These are phyloP conservation scores for Kodamaea fukazawae DNA, from an alignment of 805 yeast species.

Conservation along the genomic window DNA sequence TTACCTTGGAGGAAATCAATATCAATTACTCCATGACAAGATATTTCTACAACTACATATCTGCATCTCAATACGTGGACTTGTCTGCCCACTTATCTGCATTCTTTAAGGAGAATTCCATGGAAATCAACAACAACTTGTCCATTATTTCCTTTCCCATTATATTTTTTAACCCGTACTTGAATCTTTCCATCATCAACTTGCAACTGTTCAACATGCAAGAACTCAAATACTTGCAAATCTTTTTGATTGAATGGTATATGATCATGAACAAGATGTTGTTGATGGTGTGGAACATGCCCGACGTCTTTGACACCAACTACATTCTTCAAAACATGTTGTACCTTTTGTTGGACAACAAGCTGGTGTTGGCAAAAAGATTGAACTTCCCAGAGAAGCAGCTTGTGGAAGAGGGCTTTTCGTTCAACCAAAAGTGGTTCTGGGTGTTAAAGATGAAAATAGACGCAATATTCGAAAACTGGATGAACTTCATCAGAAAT, in stretches of 20 bases:
- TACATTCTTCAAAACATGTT: slow-evolving; percentile 47
- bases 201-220: slow-evolving; percentile 24
- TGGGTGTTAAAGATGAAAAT: slow-evolving; percentile 22
- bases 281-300: slow-evolving; percentile 22
- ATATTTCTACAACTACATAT: slow-evolving; percentile 16
- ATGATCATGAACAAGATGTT: slow-evolving; percentile 44
- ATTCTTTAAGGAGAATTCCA: slow-evolving; percentile 13
- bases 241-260: slow-evolving; percentile 45
- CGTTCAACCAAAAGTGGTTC: slow-evolving; percentile 26
- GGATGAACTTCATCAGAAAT: slow-evolving; percentile 20
- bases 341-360: slow-evolving; percentile 45
- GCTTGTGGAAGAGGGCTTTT: slow-evolving; percentile 17
- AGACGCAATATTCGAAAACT: slow-evolving; percentile 22
- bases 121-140: slow-evolving; percentile 45
- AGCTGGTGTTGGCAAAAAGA: slow-evolving; percentile 9
- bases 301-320: slow-evolving; percentile 18
- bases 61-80: slow-evolving; percentile 10
- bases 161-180: slow-evolving; percentile 36
- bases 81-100: slow-evolving; percentile 14
- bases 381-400: slow-evolving; percentile 3
- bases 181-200: slow-evolving; percentile 22
- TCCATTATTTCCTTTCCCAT: slow-evolving; percentile 52
- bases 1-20: slow-evolving; percentile 50
- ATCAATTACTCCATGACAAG: slow-evolving; percentile 16
- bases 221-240: slow-evolving; percentile 31